Percentiles rank a stretch among this genome's conserved stretches.
Conservation (phyloP, 176 grass and related monocot genomes). For the Oryza coarctata region DNA sequence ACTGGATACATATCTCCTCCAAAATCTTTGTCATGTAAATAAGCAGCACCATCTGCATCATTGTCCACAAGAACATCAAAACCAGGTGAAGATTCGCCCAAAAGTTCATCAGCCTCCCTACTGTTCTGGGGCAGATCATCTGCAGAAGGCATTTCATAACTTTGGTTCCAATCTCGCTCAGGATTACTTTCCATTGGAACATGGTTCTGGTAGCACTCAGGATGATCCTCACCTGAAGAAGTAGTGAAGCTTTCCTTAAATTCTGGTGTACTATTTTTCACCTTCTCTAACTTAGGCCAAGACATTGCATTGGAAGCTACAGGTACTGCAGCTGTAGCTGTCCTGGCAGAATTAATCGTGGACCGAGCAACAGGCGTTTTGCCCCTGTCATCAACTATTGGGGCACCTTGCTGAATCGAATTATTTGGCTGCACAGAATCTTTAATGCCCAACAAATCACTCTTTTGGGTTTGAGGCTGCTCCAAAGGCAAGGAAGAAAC, state of each 20-base stretch:
- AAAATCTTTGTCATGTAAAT: conserved; percentile 66
- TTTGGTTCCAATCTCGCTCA: conserved; percentile 46
- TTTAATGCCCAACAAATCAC: conserved; percentile 29
- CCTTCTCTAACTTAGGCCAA: conserved; percentile 36
- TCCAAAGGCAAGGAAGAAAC: conserved; percentile 43
- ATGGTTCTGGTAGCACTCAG: conserved; percentile 43
- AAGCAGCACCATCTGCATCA: conserved; percentile 61
- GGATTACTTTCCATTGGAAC: conserved; percentile 38
- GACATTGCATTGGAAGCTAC: conserved; percentile 20
- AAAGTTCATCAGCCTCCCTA: conserved; percentile 70
- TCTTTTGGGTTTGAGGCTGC: conserved; percentile 45
- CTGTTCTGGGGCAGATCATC: conserved; percentile 69
- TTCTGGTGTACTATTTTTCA: conserved; percentile 18
- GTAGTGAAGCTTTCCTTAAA: conserved; percentile 38
- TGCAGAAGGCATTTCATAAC: conserved; percentile 33
- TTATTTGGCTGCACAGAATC: conserved; percentile 29
- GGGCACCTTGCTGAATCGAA: conserved; percentile 19
- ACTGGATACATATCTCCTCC: conserved; percentile 61
- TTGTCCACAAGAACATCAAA: conserved; percentile 97
- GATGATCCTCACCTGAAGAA: conserved; percentile 52
- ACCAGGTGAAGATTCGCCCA: conserved; percentile 79
- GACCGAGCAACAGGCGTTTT: conserved; percentile 24
- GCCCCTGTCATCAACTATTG: conserved; percentile 28
- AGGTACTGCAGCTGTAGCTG: conserved; percentile 6
- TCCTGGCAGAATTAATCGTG: conserved; percentile 35